Base-by-base conservation (phyloP, 148 eudicot species). In the Spergularia bocconei region DNA sequence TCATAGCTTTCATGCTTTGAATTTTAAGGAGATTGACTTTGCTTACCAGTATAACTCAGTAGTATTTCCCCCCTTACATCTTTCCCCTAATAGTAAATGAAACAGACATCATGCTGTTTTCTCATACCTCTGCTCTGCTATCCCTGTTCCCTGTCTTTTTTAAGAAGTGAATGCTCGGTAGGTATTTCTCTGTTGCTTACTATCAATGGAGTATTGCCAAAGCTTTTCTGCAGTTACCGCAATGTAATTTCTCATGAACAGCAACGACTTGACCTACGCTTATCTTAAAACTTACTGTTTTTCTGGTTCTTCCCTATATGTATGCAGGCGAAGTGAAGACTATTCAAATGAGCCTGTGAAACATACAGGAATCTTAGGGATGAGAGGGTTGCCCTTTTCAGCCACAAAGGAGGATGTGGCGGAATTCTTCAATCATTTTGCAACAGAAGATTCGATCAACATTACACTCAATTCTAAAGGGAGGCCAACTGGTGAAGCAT, bases 381-480 rank as follows among this genome's bases (percentile, higher is more conserved):
- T 95, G 91, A 92, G 99, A 84, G 97, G 99, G 21, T 82, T 95
- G 85, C 99, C 99, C 20, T 95, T 86, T 85, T 92, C 99, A 44
- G 99, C 99, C 66, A 86, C 90, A 58, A 92, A 91, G 76, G 97
- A 95, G 65, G 99, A 95, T 25, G 86, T 95, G 67, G 67, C 83
- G 14, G 96, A 92, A 65, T 95, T 95, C 81, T 95, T 95, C 78
- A 87, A 83, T 57, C 91, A 87, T 7, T 95, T 89, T 70, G 80
- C 58, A 73, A 75, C 92, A 0, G 97, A 95, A 72, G 92, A 89
- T 36, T 82, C 92, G 1, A 78, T 95, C 78, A 89, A 89, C 79
- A 77, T 95, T 38, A 83, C 85, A 8, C 82, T 75, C 51, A 89
- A 87, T 72, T 73, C 73, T 0, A 88, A 87, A 33, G 96, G 97